Percentiles rank a stretch among this genome's conserved stretches.
These are phyloP conservation scores for Pseudogymnoascus sp. DNA, from an alignment of 2,329 filamentous ascomycete species.

Conservation along the genomic window DNA sequence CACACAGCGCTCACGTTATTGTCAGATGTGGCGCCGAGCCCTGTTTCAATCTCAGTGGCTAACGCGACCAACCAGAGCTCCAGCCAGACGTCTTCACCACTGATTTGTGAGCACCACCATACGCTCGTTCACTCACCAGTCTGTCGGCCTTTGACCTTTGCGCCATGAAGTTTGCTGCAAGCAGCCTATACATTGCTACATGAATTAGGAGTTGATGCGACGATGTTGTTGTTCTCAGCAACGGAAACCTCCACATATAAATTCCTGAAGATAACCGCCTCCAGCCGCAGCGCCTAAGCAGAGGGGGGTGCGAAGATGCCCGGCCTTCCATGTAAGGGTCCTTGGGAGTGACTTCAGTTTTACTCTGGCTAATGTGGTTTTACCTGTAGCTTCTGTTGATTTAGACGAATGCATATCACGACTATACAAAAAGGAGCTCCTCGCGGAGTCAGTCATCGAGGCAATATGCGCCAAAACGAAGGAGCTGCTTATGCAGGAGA, in stretches of 20 bases:
- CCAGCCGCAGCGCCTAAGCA: conserved; percentile 15
- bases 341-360: not conserved
- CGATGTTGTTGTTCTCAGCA: conserved; percentile 28
- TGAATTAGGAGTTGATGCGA: conserved; percentile 19
- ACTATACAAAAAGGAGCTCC: conserved; percentile 91
- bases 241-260: conserved; percentile 21
- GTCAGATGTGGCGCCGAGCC: conserved; percentile 1
- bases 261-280: conserved; percentile 20
- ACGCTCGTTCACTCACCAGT: conserved; percentile 2
- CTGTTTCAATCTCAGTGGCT: conserved; percentile 2
- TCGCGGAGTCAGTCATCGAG: conserved; percentile 96
- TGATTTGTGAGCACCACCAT: conserved; percentile 6
- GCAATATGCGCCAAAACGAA: conserved; percentile 99
- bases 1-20: not conserved
- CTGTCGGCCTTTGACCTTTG: not conserved
- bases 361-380: conserved; percentile 4
- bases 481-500: conserved; percentile 98
- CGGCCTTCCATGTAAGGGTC: conserved; percentile 45
- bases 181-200: not conserved
- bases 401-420: conserved; percentile 97
- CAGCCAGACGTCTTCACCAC: conserved; percentile 1
- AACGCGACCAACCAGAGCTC: conserved; percentile 7
- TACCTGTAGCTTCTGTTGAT: conserved; percentile 73
- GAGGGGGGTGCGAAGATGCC: conserved; percentile 39
- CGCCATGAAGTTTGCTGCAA: conserved; percentile 2